phyloP scores from a whole-genome alignment of 345 rosid species.

The Geranium brycei region DNA sequence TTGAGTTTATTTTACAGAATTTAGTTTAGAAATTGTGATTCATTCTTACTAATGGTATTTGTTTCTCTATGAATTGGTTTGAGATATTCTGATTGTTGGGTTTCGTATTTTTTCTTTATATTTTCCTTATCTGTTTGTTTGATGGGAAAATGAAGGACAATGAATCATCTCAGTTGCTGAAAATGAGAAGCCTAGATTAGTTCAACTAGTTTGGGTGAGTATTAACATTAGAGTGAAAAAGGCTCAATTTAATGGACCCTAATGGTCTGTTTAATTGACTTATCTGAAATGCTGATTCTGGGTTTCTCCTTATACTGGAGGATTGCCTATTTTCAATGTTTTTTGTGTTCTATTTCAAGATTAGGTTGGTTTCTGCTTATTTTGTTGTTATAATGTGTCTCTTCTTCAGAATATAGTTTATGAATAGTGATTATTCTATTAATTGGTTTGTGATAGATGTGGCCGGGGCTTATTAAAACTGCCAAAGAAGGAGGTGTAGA shows the following conservation, averaged over 20 bases:
- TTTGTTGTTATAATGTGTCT: not conserved
- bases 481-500: conserved; percentile 89
- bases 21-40: too few relatives aligned
- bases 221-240: too few relatives aligned
- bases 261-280: not conserved
- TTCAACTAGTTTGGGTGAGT: too few relatives aligned
- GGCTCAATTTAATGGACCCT: too few relatives aligned
- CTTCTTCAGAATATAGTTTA: not conserved
- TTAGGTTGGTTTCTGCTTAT: not conserved
- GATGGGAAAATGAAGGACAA: not conserved
- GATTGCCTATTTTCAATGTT: not conserved
- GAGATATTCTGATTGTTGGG: not conserved
- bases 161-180: not conserved
- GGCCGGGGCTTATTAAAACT: conserved; percentile 72
- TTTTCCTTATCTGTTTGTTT: too few relatives aligned
- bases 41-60: too few relatives aligned
- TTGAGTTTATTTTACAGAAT: too few relatives aligned
- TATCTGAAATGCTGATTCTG: not conserved
- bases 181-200: not conserved
- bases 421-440: too few relatives aligned
- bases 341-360: not conserved
- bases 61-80: too few relatives aligned
- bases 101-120: not conserved
- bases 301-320: not conserved
- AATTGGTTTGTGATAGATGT: conserved; percentile 43